These are phyloP conservation scores for Debaryomyces singareniensis DNA, from an alignment of 1,139 yeast species.

Conservation along the genomic window DNA sequence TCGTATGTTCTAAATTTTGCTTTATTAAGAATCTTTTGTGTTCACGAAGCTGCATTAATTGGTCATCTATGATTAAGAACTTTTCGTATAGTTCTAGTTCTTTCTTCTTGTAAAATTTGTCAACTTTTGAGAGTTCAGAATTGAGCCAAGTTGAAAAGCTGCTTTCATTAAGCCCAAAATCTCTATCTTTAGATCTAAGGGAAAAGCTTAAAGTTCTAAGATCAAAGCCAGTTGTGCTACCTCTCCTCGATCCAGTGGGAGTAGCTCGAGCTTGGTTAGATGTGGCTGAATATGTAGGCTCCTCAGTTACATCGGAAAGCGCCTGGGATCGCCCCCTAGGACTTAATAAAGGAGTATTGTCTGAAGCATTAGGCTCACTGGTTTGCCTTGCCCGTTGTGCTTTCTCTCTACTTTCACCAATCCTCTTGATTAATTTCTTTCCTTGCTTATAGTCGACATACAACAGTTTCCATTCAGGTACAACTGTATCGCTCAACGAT, in stretches of 20 bases:
- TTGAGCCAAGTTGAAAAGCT: conserved; percentile 62
- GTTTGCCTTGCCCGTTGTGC: conserved; percentile 1
- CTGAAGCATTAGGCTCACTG: conserved; percentile 1
- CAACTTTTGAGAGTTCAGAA: conserved; percentile 50
- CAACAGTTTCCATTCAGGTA: conserved; percentile 85
- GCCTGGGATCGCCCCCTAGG: conserved; percentile 7
- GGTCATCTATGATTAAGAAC: conserved; percentile 59
- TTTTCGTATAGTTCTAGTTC: conserved; percentile 59
- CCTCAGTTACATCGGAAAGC: conserved; percentile 1
- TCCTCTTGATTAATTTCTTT: conserved; percentile 31
- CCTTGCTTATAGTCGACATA: conserved; percentile 68
- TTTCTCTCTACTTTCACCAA: conserved; percentile 8
- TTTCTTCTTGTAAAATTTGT: conserved; percentile 50
- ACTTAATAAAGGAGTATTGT: conserved; percentile 22
- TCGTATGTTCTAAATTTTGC: conserved; percentile 9
- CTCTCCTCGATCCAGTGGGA: conserved; percentile 1
- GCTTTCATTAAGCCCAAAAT: conserved; percentile 22
- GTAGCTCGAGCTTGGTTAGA: neutral
- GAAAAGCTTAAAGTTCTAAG: conserved; percentile 17
- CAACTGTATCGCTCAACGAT: conserved; percentile 50
- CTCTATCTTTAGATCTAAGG: conserved; percentile 12
- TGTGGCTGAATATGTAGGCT: conserved; percentile 1
- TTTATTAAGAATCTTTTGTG: conserved; percentile 30
- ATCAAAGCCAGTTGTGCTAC: neutral
- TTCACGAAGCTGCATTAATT: conserved; percentile 54